Evolutionary conservation across 306 rosid genomes (phyloP).

Genomic region (Nissolia schottii): DNA sequence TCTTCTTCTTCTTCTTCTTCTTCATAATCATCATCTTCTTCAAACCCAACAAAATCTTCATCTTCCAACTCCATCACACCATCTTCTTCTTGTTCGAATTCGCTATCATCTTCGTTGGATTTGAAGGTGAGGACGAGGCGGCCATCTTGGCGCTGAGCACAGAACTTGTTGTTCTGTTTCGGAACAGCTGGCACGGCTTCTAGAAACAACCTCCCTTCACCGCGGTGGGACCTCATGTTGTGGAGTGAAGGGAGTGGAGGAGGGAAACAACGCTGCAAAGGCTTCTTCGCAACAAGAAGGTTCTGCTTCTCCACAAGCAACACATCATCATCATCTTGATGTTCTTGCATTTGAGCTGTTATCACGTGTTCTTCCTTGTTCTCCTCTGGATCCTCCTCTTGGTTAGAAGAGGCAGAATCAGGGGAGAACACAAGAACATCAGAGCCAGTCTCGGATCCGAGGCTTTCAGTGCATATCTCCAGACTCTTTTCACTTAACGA

Average conservation of each 20-base stretch:
- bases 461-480: constrained; percentile 73
- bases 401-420: not conserved
- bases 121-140: constrained; percentile 63
- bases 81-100: not conserved
- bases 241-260: constrained; percentile 65
- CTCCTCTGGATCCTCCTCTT: constrained; percentile 33
- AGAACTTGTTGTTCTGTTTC: constrained; percentile 35
- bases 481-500: constrained; percentile 55
- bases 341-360: not conserved
- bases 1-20: not conserved
- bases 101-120: not conserved
- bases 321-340: constrained; percentile 8
- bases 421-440: constrained; percentile 49
- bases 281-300: constrained; percentile 13
- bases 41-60: not conserved
- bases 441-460: constrained; percentile 89
- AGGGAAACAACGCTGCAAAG: constrained; percentile 40
- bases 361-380: not conserved
- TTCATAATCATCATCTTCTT: not conserved
- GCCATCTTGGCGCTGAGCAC: constrained; percentile 57
- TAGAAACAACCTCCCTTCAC: constrained; percentile 53
- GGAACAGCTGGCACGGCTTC: constrained; percentile 52
- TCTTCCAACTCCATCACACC: not conserved
- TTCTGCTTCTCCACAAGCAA: constrained; percentile 19
- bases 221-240: constrained; percentile 48